Evolutionary conservation across 192 early-diverging fungal species (phyloP).

Genomic region (Podochytrium sp.): DNA sequence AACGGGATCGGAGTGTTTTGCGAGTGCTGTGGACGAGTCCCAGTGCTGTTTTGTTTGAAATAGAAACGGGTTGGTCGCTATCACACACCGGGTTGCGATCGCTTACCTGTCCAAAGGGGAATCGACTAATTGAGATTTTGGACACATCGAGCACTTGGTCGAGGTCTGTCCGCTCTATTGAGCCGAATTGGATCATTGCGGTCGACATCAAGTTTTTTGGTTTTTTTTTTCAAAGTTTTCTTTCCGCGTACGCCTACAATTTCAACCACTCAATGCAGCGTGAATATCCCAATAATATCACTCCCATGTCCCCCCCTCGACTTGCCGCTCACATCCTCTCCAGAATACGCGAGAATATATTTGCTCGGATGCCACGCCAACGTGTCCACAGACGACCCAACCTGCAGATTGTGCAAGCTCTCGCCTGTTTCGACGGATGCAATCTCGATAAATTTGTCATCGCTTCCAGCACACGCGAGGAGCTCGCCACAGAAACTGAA

Average conservation of each 20-base stretch:
- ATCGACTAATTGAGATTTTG: not conserved
- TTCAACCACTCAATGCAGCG: not conserved
- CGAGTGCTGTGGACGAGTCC: not conserved
- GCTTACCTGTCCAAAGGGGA: not conserved
- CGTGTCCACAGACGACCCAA: slow-evolving; percentile 70
- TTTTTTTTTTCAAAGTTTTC: too few species aligned
- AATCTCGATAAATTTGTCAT: slow-evolving; percentile 79
- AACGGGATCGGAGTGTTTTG: not conserved
- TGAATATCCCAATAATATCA: slow-evolving; percentile 22
- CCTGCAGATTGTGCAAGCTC: slow-evolving; percentile 69
- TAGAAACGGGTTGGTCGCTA: not conserved
- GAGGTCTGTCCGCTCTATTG: not conserved
- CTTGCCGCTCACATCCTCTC: slow-evolving; percentile 58
- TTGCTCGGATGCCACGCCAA: slow-evolving; percentile 81
- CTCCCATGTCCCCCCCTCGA: not conserved
- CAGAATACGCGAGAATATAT: slow-evolving; percentile 78
- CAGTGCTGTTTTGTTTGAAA: not conserved
- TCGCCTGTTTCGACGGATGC: slow-evolving; percentile 78
- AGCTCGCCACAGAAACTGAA: slow-evolving; percentile 81
- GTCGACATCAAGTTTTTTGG: too few species aligned
- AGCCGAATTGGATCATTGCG: not conserved
- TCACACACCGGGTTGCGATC: not conserved
- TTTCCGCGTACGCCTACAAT: too few species aligned
- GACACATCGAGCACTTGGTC: not conserved
- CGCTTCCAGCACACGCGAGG: slow-evolving; percentile 69